These are phyloP conservation scores for Mayamaea pseudoterrestris DNA, from an alignment of 108 stramenopile genomes.

Conservation along the genomic window DNA sequence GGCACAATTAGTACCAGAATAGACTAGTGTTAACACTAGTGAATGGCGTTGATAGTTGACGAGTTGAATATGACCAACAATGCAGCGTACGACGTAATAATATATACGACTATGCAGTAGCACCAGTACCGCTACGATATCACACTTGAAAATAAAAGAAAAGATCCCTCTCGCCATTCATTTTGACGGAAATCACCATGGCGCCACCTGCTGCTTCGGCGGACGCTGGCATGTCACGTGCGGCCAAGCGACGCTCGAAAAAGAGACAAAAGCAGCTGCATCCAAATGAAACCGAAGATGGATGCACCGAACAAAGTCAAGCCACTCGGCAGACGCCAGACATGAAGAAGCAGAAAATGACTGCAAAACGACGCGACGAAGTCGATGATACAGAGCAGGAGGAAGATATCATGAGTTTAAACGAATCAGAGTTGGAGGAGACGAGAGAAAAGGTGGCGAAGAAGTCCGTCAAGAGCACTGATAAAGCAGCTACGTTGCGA, in stretches of 20 bases:
- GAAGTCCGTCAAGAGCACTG: neutral
- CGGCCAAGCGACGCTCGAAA: slow-evolving; percentile 77
- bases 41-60: too few relatives aligned
- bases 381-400: neutral
- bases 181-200: slow-evolving; percentile 1
- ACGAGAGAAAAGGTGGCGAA: slow-evolving; percentile 3
- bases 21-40: too few relatives aligned
- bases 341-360: slow-evolving; percentile 10
- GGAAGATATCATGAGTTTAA: neutral
- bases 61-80: too few relatives aligned
- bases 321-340: slow-evolving; percentile 7
- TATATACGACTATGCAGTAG: too few relatives aligned
- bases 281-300: slow-evolving; percentile 12
- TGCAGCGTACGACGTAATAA: too few relatives aligned
- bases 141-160: too few relatives aligned
- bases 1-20: too few relatives aligned
- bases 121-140: too few relatives aligned
- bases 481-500: neutral
- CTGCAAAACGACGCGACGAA: neutral
- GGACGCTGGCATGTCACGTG: slow-evolving; percentile 58
- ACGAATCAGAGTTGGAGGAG: slow-evolving; percentile 3
- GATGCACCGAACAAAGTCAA: slow-evolving; percentile 3
- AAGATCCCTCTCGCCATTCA: too few relatives aligned
- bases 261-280: slow-evolving; percentile 39
- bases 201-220: too few relatives aligned